These are phyloP conservation scores for Euclidium syriacum DNA, from an alignment of 345 rosid species.

Conservation along the genomic window DNA sequence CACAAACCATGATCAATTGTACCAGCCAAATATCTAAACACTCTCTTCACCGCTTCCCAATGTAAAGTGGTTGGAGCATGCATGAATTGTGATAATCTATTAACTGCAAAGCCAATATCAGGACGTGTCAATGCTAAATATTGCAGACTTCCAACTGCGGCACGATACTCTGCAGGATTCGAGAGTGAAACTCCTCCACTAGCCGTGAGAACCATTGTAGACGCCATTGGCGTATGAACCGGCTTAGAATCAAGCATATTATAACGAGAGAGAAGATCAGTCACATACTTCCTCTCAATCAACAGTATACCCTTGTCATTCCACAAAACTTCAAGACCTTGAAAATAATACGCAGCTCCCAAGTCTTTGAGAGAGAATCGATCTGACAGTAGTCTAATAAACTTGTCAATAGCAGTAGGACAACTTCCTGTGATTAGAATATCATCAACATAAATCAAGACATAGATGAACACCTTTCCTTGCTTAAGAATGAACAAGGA, in stretches of 20 bases:
- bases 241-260: not conserved
- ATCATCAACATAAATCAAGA: no score
- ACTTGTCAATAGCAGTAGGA: not conserved
- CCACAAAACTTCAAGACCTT: not conserved
- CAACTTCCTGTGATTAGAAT: not conserved
- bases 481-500: not conserved
- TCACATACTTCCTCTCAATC: not conserved
- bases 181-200: not conserved
- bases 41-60: not conserved
- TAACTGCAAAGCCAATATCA: not conserved
- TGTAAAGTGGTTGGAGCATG: not conserved
- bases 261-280: not conserved
- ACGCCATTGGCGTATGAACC: not conserved
- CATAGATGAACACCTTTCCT: not conserved
- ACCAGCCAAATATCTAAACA: not conserved
- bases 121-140: not conserved
- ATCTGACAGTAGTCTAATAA: not conserved
- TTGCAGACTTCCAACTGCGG: not conserved
- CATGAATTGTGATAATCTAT: no score
- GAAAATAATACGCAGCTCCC: not conserved
- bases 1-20: not conserved
- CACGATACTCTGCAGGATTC: not conserved
- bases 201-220: not conserved
- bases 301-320: not conserved
- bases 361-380: not conserved